A percentile compares a stretch with the other conserved stretches of the same genome.
phyloP scores from a whole-genome alignment of 345 rosid species.

The Eucalyptus albens region DNA sequence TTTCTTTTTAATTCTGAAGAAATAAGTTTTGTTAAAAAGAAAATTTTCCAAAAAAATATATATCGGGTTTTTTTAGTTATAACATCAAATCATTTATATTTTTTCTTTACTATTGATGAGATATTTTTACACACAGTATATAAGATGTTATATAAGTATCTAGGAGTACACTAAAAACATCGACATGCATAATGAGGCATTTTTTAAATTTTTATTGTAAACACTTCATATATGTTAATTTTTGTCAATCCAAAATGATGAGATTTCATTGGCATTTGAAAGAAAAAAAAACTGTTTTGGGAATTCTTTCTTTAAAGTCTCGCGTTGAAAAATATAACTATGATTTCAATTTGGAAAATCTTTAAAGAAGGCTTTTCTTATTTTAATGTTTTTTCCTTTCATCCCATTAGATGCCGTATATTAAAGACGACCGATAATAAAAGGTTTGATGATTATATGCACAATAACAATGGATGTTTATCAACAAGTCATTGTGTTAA shows the following conservation, averaged over 20 bases:
- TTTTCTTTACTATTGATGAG: not conserved
- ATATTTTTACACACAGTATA: not conserved
- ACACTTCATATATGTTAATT: too few relatives aligned
- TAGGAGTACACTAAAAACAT: not conserved
- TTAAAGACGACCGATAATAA: not conserved
- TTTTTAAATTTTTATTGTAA: too few relatives aligned
- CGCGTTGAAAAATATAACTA: not conserved
- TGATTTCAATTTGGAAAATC: not conserved
- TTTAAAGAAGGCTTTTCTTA: not conserved
- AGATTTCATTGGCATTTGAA: not conserved
- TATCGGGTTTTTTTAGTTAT: too few relatives aligned
- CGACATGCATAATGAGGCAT: not conserved
- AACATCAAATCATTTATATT: not conserved
- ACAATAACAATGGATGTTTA: not conserved
- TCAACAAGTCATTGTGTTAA: not conserved
- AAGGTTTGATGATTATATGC: not conserved
- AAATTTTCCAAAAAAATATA: not conserved
- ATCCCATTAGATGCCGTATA: not conserved
- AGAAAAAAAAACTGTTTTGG: too few relatives aligned
- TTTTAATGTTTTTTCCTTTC: not conserved
- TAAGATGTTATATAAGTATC: not conserved
- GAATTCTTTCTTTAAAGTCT: too few relatives aligned
- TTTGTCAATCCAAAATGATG: not conserved
- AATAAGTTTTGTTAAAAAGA: too few relatives aligned
- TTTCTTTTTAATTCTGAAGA: fast-evolving